phyloP scores from a whole-genome alignment of 768 basidiomycete species.

The Cubamyces sp. region DNA sequence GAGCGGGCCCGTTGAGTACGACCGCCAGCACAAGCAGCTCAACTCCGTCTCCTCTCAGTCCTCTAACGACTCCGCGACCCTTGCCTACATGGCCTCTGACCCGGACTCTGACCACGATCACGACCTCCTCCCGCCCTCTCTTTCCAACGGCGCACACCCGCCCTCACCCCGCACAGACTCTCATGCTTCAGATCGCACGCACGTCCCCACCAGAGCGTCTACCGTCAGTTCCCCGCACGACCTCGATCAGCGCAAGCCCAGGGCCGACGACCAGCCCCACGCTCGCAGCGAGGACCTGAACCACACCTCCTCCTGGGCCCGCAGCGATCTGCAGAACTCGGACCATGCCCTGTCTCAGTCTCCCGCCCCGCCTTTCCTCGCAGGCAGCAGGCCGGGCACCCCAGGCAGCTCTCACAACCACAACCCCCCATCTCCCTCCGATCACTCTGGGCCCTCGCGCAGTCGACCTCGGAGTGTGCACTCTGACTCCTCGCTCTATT shows the following conservation, averaged over 20 bases:
- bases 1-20: conserved; percentile 30
- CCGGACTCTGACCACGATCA: conserved; percentile 27
- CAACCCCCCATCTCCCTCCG: conserved; percentile 54
- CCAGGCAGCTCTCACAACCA: conserved; percentile 55
- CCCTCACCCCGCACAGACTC: conserved; percentile 23
- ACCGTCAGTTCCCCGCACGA: conserved; percentile 59
- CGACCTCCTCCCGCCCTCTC: conserved; percentile 25
- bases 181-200: conserved; percentile 51
- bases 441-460: conserved; percentile 52
- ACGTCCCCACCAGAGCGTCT: conserved; percentile 65
- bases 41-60: conserved; percentile 24
- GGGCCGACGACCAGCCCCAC: conserved; percentile 45
- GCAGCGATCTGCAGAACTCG: conserved; percentile 33
- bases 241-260: conserved; percentile 52
- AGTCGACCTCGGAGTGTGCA: conserved; percentile 46
- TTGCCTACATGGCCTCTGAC: conserved; percentile 37
- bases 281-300: conserved; percentile 75
- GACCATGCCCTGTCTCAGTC: conserved; percentile 27
- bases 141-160: conserved; percentile 24
- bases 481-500: conserved; percentile 54
- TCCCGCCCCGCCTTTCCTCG: conserved; percentile 46
- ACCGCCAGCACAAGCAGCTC: conserved; percentile 30
- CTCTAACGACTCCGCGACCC: conserved; percentile 32
- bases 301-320: conserved; percentile 44
- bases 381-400: conserved; percentile 62